A percentile compares a stretch with the other conserved stretches of the same genome.
Conservation (phyloP, 805 yeast genomes). For the Zygosaccharomyces bisporus region DNA sequence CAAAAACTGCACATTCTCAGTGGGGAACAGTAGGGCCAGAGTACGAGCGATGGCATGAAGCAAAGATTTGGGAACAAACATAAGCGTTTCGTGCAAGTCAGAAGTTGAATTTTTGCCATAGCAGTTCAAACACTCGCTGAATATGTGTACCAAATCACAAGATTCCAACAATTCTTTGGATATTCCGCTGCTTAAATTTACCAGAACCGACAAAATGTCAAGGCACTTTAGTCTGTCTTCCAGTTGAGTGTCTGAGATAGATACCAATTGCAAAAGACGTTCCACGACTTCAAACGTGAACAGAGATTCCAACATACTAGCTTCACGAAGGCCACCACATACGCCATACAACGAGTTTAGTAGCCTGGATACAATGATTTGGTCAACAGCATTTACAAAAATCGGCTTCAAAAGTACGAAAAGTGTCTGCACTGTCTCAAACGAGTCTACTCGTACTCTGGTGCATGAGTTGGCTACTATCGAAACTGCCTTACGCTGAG, state of each 20-base stretch:
- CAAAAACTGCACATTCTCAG: conserved; percentile 27
- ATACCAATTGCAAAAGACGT: conserved; percentile 31
- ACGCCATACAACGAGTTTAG: conserved; percentile 27
- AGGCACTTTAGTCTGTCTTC: conserved; percentile 35
- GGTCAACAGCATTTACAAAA: conserved; percentile 55
- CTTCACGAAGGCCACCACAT: conserved; percentile 25
- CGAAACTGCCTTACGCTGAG: conserved; percentile 75
- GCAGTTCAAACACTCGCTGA: conserved; percentile 49
- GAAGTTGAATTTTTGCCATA: conserved; percentile 41
- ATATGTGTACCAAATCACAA: conserved; percentile 45
- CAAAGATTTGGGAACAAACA: conserved; percentile 70
- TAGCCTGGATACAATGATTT: conserved; percentile 20
- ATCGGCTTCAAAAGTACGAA: conserved; percentile 55
- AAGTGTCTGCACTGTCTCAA: conserved; percentile 49
- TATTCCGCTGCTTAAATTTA: conserved; percentile 41
- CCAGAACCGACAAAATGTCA: conserved; percentile 44
- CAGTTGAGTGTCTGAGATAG: conserved; percentile 31
- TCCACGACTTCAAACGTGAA: conserved; percentile 34
- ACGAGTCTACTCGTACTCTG: conserved; percentile 42
- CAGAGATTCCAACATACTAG: conserved; percentile 21
- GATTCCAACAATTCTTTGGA: conserved; percentile 46
- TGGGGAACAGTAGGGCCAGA: conserved; percentile 57
- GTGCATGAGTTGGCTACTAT: conserved; percentile 70
- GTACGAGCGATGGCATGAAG: conserved; percentile 52
- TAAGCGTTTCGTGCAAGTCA: conserved; percentile 62